Base-by-base conservation (phyloP, 306 rosid genomes). In the Neltuma alba region DNA sequence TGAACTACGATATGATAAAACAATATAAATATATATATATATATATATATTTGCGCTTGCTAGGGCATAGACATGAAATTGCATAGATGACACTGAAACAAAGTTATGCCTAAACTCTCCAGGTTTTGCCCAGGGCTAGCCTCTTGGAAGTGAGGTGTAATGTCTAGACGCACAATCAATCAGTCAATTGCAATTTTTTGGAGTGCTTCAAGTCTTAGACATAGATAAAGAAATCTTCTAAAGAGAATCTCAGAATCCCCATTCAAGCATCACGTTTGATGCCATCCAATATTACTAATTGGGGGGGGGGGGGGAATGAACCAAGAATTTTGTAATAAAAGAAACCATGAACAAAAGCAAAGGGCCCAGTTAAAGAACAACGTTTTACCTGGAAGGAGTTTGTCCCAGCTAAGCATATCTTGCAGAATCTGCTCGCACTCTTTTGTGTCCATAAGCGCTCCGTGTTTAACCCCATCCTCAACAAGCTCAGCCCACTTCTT, bases 351-450 rank as follows among this genome's bases (percentile, higher is more conserved):
- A 41, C 28, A 7, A 23, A n/a, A 21, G 66, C 8, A 36, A 31
- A 34, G 25, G 37, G 37, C 18, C 7, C 30, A 63, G n/a, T 7
- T 5, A 40, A 18, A 77, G 38, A 58, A 50, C 6, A 83, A 41
- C 18, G 68, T 5, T 15, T 18, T 69, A 88, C 89, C 92, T 13
- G 92, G 92, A 68, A 88, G 92, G 71, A 88, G 89, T 72, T 86
- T 86, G 54, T 88, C 89, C 89, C 92, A 88, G 60, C 72, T 79
- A 66, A 86, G 89, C 92, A 88, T 88, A 71, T 88, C 92, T 75
- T 84, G 79, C 1, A 88, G 79, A 86, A 88, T 86, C 67, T 84
- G 88, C 79, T 84, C 92, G 13, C 89, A 86, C 79, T 88, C 85
- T 77, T 79, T 88, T 6, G 92, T 82, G 40, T 86, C 85, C 65